These are phyloP conservation scores for Thelephora ganbajun DNA, from an alignment of 768 basidiomycete species.

Conservation along the genomic window DNA sequence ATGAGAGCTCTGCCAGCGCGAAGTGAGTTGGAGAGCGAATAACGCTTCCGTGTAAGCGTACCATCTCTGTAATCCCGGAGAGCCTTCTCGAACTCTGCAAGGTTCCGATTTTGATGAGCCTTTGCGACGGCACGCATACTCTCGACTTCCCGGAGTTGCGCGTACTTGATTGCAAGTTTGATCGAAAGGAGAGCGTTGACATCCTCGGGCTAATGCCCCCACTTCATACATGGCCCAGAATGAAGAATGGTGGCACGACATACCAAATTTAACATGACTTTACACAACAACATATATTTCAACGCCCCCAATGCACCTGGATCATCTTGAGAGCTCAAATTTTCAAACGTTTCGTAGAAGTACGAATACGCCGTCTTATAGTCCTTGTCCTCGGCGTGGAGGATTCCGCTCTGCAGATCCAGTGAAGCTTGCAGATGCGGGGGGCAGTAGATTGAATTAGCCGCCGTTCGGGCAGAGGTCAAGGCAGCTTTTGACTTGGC, in stretches of 20 bases:
- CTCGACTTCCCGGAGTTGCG: conserved; percentile 78
- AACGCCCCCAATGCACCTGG: conserved; percentile 62
- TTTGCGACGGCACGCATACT: conserved; percentile 91
- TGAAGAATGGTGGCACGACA: conserved; percentile 15
- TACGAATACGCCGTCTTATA: conserved; percentile 96
- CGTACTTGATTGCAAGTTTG: conserved; percentile 82
- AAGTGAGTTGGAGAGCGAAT: background rate
- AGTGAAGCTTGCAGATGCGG: conserved; percentile 47
- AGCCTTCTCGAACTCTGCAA: conserved; percentile 82
- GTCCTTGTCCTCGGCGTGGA: conserved; percentile 96
- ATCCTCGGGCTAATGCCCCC: conserved; percentile 65
- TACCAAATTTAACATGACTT: conserved; percentile 94
- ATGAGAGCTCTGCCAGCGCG: conserved; percentile 61
- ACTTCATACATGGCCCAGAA: background rate
- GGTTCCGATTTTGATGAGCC: conserved; percentile 84
- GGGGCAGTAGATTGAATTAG: conserved; percentile 90
- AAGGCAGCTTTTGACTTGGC: conserved; percentile 88
- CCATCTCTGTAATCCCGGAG: conserved; percentile 79
- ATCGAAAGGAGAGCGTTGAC: conserved; percentile 74
- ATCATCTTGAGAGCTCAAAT: conserved; percentile 59
- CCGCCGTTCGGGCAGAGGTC: conserved; percentile 84
- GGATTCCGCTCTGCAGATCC: conserved; percentile 62
- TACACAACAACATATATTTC: conserved; percentile 97
- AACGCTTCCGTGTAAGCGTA: conserved; percentile 13
- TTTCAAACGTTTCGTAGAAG: conserved; percentile 96